Evolutionary conservation across 768 basidiomycete genomes (phyloP), one percentile per base, ranked within the genome.

Genomic region (Pleurotus giganteus): DNA sequence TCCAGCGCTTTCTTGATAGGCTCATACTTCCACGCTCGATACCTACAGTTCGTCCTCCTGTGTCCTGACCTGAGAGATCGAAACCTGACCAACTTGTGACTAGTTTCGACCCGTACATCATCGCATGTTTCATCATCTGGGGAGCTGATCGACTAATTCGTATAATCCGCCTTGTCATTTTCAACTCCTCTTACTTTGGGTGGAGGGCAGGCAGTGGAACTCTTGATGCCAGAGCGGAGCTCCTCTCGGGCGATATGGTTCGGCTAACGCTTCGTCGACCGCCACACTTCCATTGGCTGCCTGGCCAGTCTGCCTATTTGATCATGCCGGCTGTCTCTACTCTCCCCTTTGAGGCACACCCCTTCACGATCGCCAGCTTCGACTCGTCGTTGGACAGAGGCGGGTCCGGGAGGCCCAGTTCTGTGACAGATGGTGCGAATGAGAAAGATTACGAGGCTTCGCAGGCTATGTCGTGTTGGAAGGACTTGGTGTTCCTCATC

Each of bases 231-330:
- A 58, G 61, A 21, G 69, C 64, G 0, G 75, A 78, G 60, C 60
- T 72, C 7, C 63, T 79, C 47, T 70, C 72, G 0, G 23, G 26
- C 17, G 27, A 53, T 29, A 42, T 42, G 39, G 52, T 74, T 47
- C 74, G 77, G 8, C 62, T 81, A 17, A 68, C 67, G 28, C 59
- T 80, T 26, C 60, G 62, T 24, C 74, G 78, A 21, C 74, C 76
- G 9, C 60, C 62, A 0, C 71, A 74, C 56, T 72, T 81, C 58
- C 66, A 66, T 36, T 81, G 79, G 80, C 61, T 63, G 4, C 69
- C 79, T 0, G 79, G 80, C n/a, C 79, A 81, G 61, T 65, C 69
- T 7, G 77, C 74, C 0, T 81, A 72, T 57, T 67, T 81, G n/a
- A 70, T 65, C 15, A 69, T 78, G 60, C 79, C 80, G 15, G 66